Percentiles rank a stretch among this genome's conserved stretches.
phyloP scores from a whole-genome alignment of 768 basidiomycete species.

The Agaricus sinodeliciosus region DNA sequence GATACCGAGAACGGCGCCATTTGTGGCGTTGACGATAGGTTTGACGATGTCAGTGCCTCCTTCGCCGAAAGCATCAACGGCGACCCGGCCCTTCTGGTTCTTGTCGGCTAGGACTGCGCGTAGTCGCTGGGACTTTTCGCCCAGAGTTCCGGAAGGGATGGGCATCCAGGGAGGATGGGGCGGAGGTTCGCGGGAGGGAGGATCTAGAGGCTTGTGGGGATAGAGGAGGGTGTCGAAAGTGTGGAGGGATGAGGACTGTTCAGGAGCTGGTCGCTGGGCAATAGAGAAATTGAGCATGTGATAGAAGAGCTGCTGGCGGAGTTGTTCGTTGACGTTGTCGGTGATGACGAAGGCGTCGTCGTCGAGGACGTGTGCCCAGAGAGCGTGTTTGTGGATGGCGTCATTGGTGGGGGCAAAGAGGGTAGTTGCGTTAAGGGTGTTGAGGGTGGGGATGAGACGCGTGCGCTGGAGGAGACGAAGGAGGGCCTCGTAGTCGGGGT shows the following conservation, averaged over 20 bases:
- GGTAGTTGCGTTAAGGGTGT: conserved; percentile 75
- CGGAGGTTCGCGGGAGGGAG: conserved; percentile 62
- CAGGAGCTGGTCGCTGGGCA: conserved; percentile 29
- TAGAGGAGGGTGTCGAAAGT: conserved; percentile 62
- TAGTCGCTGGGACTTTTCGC: conserved; percentile 75
- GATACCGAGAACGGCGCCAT: conserved; percentile 76
- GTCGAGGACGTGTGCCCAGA: conserved; percentile 34
- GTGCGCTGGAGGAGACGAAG: conserved; percentile 75
- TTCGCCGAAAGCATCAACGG: conserved; percentile 74
- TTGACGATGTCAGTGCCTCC: conserved; percentile 67
- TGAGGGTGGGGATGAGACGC: conserved; percentile 87
- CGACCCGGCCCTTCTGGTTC: conserved; percentile 46
- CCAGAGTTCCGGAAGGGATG: conserved; percentile 73
- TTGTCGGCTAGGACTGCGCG: conserved; percentile 49
- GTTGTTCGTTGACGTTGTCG: conserved; percentile 78
- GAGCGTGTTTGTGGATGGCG: conserved; percentile 55
- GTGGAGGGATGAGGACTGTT: conserved; percentile 29
- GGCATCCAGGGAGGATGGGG: conserved; percentile 85
- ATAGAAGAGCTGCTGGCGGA: conserved; percentile 91
- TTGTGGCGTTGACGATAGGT: conserved; percentile 48
- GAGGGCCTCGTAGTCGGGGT: conserved; percentile 73
- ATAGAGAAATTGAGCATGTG: conserved; percentile 86
- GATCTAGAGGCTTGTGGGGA: conserved; percentile 52
- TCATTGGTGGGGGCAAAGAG: conserved; percentile 96
- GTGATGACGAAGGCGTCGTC: conserved; percentile 32